Conservation (phyloP, 257 asterid genomes). For the Przewalskia tangutica region DNA sequence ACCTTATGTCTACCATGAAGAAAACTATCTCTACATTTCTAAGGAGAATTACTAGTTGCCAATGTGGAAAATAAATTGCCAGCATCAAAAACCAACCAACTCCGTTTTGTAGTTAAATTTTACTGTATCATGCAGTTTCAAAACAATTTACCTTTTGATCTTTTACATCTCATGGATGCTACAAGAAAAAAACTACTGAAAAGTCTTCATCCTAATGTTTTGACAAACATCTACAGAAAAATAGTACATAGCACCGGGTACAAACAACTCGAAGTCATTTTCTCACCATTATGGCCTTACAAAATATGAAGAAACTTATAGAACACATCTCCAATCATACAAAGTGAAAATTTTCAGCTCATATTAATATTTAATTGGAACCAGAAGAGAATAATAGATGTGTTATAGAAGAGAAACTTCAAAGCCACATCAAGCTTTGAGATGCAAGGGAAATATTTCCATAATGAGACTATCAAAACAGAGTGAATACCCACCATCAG, state of each 20-base stretch:
- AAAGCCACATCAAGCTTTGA: neutral
- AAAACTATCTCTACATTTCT: neutral
- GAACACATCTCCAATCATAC: neutral
- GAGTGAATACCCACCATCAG: conserved; percentile 52
- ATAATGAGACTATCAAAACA: neutral
- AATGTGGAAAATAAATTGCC: neutral
- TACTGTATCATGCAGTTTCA: neutral
- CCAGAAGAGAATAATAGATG: neutral
- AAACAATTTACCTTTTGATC: no score
- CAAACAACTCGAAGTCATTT: neutral
- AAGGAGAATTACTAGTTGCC: neutral
- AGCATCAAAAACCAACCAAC: neutral
- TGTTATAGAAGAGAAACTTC: neutral
- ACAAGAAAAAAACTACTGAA: neutral
- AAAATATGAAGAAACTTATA: neutral
- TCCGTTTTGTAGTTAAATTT: neutral
- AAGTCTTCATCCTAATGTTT: neutral
- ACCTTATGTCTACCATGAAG: neutral
- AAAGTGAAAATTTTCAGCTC: neutral
- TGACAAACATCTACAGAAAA: neutral
- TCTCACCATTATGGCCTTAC: neutral
- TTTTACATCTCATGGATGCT: neutral
- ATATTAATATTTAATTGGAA: neutral
- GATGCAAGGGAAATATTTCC: neutral
- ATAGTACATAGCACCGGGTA: neutral